Evolutionary conservation across 257 asterid genomes (phyloP).

Genomic region (Petrea volubilis): DNA sequence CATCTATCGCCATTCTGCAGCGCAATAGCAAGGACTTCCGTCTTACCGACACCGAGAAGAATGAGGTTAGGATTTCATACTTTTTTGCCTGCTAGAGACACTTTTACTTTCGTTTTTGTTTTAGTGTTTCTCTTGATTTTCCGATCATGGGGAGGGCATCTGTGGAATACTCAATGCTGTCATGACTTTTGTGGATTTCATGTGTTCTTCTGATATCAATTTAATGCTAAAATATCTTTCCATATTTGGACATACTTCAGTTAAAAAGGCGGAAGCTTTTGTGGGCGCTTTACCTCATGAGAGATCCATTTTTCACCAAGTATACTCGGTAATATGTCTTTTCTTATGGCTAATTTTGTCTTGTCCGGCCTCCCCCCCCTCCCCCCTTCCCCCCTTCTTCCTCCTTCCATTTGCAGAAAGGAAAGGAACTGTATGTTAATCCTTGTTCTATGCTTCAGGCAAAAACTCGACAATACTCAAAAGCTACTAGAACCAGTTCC

Average conservation of each 20-base stretch:
- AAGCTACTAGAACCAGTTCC: constrained; percentile 80
- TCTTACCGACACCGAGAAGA: constrained; percentile 61
- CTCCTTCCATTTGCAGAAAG: neutral
- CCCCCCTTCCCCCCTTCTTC: neutral
- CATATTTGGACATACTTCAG: constrained; percentile 36
- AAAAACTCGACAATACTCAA: constrained; percentile 66
- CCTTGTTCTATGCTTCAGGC: constrained; percentile 50
- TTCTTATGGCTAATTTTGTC: neutral
- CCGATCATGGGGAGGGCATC: neutral
- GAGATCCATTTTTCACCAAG: constrained; percentile 92
- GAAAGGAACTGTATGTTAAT: constrained; percentile 20
- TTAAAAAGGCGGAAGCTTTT: constrained; percentile 76
- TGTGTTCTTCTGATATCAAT: neutral
- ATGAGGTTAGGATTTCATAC: constrained; percentile 61
- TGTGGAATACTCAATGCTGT: neutral
- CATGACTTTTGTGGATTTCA: neutral
- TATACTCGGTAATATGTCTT: constrained; percentile 61
- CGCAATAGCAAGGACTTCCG: constrained; percentile 40
- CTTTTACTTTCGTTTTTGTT: neutral
- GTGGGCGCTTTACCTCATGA: constrained; percentile 97
- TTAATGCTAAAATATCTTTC: neutral
- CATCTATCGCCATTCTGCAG: constrained; percentile 36
- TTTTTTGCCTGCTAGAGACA: neutral
- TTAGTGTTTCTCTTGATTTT: neutral
- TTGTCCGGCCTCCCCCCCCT: neutral